Evolutionary conservation across 148 eudicot genomes (phyloP), one percentile per base, ranked within the genome.

Genomic region (Diospyros lotus): DNA sequence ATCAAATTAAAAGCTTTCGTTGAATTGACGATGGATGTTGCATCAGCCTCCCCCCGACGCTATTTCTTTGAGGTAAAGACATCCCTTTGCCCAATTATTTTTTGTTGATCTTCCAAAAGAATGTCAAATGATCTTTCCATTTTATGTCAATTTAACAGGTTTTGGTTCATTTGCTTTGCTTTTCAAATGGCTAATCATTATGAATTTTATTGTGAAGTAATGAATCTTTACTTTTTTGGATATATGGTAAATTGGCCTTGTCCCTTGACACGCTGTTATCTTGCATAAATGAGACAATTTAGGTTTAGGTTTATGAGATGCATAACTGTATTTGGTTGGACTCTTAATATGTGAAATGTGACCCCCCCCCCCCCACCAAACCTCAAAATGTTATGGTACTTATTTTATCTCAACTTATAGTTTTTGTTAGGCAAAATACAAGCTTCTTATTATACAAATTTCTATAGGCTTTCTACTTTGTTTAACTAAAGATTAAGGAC

Each of bases 41-140:
- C 89, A 61, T 94, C 98, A 74, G 98, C 97, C 82, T 94, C 98
- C 68, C 98, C 98, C 48, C 83, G 95, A 56, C 90, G 97, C 61
- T 92, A 91, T 81, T 87, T 94, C 79, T 94, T 94, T 82, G 98
- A 94, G 97, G 98, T 91, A 73, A 69, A 48, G 66, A 66, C 6
- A 17, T 69, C 46, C 50, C 17, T 56, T 15, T 46, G 45, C 52
- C n/a, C 41, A 44, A 7, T 10, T 69, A 6, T 79, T 66, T 50
- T 41, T n/a, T 18, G 9, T 43, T 3, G 48, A 6, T 64, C 18
- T 73, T 4, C n/a, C 14, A n/a, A 39, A 44, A 41, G 28, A 39
- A 0, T 40, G 15, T 73, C 9, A 9, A 9, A 40, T 41, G 41
- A 63, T 63, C 11, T 7, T 60, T 14, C 9, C 2, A 66, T 13